Conservation (phyloP, 78 protist genomes). For the Reticulomyxa filosa region DNA sequence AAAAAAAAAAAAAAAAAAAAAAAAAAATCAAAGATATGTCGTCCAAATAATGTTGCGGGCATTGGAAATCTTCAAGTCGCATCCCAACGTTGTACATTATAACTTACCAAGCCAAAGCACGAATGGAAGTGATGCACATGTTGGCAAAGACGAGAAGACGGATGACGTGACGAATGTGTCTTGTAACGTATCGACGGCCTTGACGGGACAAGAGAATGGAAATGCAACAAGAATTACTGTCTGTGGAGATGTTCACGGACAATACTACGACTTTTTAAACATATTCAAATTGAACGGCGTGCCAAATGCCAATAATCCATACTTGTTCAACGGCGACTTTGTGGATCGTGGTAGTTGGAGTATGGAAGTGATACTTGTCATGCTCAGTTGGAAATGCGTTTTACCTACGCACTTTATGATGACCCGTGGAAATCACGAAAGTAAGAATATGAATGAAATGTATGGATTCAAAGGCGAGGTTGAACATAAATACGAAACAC, state of each 20-base stretch:
- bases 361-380: background rate
- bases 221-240: too few species aligned
- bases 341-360: slow-evolving; percentile 7
- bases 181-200: too few species aligned
- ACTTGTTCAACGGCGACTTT: slow-evolving; percentile 8
- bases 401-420: background rate
- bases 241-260: slow-evolving; percentile 4
- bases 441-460: background rate
- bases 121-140: too few species aligned
- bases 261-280: background rate
- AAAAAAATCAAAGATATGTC: too few species aligned
- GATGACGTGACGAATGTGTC: too few species aligned
- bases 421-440: slow-evolving; percentile 11
- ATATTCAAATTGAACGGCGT: background rate
- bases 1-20: too few species aligned
- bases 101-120: too few species aligned
- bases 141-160: too few species aligned
- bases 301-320: background rate
- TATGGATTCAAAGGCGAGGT: slow-evolving; percentile 15
- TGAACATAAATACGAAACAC: background rate
- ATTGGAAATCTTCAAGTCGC: too few species aligned
- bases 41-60: too few species aligned
- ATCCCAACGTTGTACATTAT: too few species aligned
- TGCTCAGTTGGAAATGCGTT: background rate
- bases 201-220: too few species aligned